Percentiles rank a stretch among this genome's conserved stretches.
Conservation (phyloP, 2,329 filamentous ascomycete species). For the Paracorniculantispora psalliotae region DNA sequence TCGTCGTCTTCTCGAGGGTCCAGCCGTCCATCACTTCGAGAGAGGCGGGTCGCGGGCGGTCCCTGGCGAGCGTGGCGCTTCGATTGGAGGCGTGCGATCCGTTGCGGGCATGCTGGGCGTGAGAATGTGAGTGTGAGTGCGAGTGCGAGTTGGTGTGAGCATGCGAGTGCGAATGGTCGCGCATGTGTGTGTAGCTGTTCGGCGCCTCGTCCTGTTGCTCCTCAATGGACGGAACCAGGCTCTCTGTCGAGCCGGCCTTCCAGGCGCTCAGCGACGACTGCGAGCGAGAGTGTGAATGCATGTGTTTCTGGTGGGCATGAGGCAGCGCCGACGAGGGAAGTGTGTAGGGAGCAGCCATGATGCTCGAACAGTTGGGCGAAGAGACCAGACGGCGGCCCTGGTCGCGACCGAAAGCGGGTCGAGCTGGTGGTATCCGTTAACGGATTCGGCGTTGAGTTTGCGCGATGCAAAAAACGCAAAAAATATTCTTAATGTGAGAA, state of each 20-base stretch:
- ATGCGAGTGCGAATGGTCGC: not conserved
- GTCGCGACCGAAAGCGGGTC: constrained; percentile 14
- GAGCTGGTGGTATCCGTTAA: not conserved
- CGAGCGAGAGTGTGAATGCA: constrained; percentile 36
- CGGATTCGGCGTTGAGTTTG: not conserved
- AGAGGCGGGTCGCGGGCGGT: constrained; percentile 28
- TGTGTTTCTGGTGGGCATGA: constrained; percentile 41
- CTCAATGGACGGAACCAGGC: constrained; percentile 27
- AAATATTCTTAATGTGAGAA: not conserved
- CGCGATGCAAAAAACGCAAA: not conserved
- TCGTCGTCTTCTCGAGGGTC: constrained; percentile 36
- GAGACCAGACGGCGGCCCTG: not conserved
- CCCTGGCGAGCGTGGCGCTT: constrained; percentile 23
- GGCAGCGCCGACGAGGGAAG: constrained; percentile 48
- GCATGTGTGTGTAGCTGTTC: constrained; percentile 18
- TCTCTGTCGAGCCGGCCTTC: constrained; percentile 29
- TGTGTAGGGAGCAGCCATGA: constrained; percentile 49
- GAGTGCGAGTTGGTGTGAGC: constrained; percentile 18
- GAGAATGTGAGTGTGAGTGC: constrained; percentile 19
- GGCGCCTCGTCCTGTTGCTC: constrained; percentile 27
- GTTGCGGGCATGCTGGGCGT: constrained; percentile 25
- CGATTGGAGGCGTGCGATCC: constrained; percentile 28
- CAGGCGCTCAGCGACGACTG: constrained; percentile 37
- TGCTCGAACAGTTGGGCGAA: constrained; percentile 12
- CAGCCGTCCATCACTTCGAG: constrained; percentile 34